These are phyloP conservation scores for Crucibulum laeve DNA, from an alignment of 768 basidiomycete genomes.

Conservation along the genomic window DNA sequence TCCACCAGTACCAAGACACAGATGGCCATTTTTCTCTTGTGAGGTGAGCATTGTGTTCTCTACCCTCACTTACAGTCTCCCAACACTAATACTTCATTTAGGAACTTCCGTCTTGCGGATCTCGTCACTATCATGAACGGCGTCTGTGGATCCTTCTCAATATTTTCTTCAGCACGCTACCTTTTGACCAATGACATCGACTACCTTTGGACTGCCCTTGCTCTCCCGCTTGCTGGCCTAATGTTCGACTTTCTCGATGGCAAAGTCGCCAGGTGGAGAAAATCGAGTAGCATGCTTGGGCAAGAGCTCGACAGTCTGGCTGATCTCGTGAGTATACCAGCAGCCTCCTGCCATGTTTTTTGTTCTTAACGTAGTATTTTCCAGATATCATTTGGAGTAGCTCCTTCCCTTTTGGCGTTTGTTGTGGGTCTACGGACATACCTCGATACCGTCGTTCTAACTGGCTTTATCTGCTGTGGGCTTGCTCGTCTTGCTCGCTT, in stretches of 20 bases:
- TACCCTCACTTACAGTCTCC: slow-evolving; percentile 6
- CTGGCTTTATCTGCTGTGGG: slow-evolving; percentile 93
- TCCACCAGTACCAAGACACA: slow-evolving; percentile 83
- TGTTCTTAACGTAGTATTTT: slow-evolving; percentile 3
- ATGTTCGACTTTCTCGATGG: slow-evolving; percentile 98
- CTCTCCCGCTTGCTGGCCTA: slow-evolving; percentile 87
- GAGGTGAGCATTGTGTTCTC: slow-evolving; percentile 50
- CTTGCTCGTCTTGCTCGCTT: slow-evolving; percentile 96
- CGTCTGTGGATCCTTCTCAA: slow-evolving; percentile 92
- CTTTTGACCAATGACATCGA: slow-evolving; percentile 73
- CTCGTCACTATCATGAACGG: slow-evolving; percentile 99
- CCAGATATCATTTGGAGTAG: slow-evolving; percentile 97
- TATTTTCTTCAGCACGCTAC: slow-evolving; percentile 92
- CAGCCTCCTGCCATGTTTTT: slow-evolving; percentile 3
- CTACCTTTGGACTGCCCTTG: slow-evolving; percentile 83
- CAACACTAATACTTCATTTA: slow-evolving; percentile 24
- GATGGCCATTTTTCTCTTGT: slow-evolving; percentile 98
- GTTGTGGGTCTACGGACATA: slow-evolving; percentile 87
- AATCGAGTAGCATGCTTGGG: slow-evolving; percentile 91
- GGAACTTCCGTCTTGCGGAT: slow-evolving; percentile 97
- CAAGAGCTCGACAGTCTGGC: slow-evolving; percentile 98
- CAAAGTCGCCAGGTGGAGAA: slow-evolving; percentile 96
- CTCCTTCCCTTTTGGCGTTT: slow-evolving; percentile 91
- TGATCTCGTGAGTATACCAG: slow-evolving; percentile 67
- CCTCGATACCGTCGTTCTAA: slow-evolving; percentile 82